A percentile compares a stretch with the other conserved stretches of the same genome.
These are phyloP conservation scores for Candida railenensis DNA, from an alignment of 805 yeast species.

Conservation along the genomic window DNA sequence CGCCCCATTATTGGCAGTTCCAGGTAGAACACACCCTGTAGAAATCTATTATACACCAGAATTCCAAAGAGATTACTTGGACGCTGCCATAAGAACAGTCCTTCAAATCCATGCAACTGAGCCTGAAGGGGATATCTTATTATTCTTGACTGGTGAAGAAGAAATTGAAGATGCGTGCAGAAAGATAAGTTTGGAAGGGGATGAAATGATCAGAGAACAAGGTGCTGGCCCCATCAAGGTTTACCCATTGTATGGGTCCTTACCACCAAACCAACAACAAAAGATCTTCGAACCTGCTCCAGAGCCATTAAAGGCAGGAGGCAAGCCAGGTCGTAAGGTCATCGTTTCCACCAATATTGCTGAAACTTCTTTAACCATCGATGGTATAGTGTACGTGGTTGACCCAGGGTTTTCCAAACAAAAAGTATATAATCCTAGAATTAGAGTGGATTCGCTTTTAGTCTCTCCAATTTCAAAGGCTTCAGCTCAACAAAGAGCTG, in stretches of 20 bases:
- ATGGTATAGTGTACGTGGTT: constrained; percentile 94
- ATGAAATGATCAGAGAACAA: constrained; percentile 84
- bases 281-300: constrained; percentile 92
- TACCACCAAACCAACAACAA: constrained; percentile 95
- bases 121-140: constrained; percentile 83
- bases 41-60: constrained; percentile 97
- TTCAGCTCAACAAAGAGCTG: constrained; percentile 97
- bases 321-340: constrained; percentile 93
- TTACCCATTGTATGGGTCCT: constrained; percentile 92
- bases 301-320: constrained; percentile 63
- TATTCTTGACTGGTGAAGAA: constrained; percentile 94
- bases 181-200: constrained; percentile 83
- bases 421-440: constrained; percentile 94
- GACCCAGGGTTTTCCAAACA: constrained; percentile 98
- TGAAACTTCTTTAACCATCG: constrained; percentile 95
- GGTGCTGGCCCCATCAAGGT: constrained; percentile 86
- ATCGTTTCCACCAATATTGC: constrained; percentile 94
- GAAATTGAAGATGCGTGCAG: constrained; percentile 97
- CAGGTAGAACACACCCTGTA: constrained; percentile 97
- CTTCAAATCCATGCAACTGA: constrained; percentile 96
- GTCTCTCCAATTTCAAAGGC: constrained; percentile 98
- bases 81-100: constrained; percentile 93
- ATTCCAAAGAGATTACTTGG: constrained; percentile 90
- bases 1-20: constrained; percentile 94
- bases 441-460: constrained; percentile 88